These are phyloP conservation scores for Rhizopus sp. DNA, from an alignment of 371 early-diverging fungal genomes.

Conservation along the genomic window DNA sequence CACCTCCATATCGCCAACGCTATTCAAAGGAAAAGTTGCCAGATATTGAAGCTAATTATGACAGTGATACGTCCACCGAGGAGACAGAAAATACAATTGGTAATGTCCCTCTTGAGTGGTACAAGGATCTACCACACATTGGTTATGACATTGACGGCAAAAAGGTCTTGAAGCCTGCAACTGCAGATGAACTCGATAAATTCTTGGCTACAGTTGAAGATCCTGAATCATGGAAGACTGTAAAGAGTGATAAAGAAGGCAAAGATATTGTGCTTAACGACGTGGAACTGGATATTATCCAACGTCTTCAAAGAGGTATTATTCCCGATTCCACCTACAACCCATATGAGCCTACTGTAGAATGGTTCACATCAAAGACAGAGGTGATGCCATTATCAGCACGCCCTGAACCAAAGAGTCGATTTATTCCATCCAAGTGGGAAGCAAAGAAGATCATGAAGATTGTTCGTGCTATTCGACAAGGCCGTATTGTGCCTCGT, in stretches of 20 bases:
- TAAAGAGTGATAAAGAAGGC: slow-evolving; percentile 79
- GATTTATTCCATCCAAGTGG: slow-evolving; percentile 93
- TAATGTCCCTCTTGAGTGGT: slow-evolving; percentile 95
- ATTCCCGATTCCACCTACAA: slow-evolving; percentile 85
- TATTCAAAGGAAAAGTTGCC: slow-evolving; percentile 53
- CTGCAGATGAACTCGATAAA: slow-evolving; percentile 88
- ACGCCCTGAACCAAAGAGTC: slow-evolving; percentile 92
- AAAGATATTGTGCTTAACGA: slow-evolving; percentile 81
- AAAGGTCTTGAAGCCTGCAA: slow-evolving; percentile 85
- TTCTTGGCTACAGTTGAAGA: slow-evolving; percentile 92
- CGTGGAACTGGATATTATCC: slow-evolving; percentile 91
- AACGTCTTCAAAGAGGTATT: slow-evolving; percentile 76
- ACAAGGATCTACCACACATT: slow-evolving; percentile 94
- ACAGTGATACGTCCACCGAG: slow-evolving; percentile 89
- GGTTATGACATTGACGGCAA: slow-evolving; percentile 96
- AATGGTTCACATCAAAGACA: slow-evolving; percentile 90
- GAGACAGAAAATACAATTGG: slow-evolving; percentile 87
- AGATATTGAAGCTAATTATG: slow-evolving; percentile 90
- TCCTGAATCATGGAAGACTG: slow-evolving; percentile 89
- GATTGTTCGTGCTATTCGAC: slow-evolving; percentile 92
- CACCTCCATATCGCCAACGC: slow-evolving; percentile 38
- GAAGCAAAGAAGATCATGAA: slow-evolving; percentile 94
- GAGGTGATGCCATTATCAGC: slow-evolving; percentile 78
- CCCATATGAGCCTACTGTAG: slow-evolving; percentile 91
- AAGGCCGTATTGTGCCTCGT: slow-evolving; percentile 79